phyloP scores from a whole-genome alignment of 2,329 filamentous ascomycete genomes.

The Leptosphaerulina australis region DNA sequence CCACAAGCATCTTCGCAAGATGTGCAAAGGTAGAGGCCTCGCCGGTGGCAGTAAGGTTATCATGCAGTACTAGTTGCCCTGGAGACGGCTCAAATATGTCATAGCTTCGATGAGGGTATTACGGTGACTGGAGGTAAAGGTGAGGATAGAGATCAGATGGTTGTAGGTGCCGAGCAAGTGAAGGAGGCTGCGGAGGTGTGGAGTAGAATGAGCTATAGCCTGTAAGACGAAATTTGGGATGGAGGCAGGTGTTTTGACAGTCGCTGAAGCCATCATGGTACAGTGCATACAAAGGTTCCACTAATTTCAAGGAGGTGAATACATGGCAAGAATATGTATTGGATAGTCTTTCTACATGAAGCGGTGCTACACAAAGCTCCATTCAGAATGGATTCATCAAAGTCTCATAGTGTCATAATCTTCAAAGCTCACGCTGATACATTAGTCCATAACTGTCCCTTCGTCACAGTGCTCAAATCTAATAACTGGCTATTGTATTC shows the following conservation, averaged over 20 bases:
- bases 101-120: constrained; percentile 23
- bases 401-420: too few species aligned
- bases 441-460: too few species aligned
- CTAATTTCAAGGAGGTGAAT: not conserved
- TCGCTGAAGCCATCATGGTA: not conserved
- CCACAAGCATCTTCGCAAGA: constrained; percentile 28
- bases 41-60: constrained; percentile 28
- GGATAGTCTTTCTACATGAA: too few species aligned
- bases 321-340: not conserved
- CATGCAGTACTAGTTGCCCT: constrained; percentile 35
- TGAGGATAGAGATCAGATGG: constrained; percentile 9
- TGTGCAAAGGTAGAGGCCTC: constrained; percentile 32
- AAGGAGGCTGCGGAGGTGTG: not conserved
- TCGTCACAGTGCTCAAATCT: too few species aligned
- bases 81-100: constrained; percentile 26
- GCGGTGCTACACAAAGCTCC: too few species aligned
- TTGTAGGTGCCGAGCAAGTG: constrained; percentile 12
- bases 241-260: not conserved
- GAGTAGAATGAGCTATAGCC: not conserved
- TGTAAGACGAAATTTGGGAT: not conserved
- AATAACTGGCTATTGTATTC: too few species aligned
- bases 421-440: too few species aligned
- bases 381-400: too few species aligned
- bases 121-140: constrained; percentile 9
- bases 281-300: not conserved